phyloP scores from a whole-genome alignment of 139 green algal species.

The Bryopsis sp. region DNA sequence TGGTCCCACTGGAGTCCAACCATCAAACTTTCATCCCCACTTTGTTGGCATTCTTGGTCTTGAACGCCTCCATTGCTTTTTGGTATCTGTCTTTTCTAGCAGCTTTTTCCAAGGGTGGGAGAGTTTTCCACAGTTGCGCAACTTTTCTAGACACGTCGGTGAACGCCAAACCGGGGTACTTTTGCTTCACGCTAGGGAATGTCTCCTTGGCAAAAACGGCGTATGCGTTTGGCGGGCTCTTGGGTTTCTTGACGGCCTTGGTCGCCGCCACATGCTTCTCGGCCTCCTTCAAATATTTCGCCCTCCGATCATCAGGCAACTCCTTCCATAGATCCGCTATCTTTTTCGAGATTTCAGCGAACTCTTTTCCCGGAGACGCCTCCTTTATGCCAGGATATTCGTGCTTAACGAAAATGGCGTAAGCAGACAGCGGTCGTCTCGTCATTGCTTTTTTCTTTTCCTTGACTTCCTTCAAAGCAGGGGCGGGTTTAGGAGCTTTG shows the following conservation, averaged over 20 bases:
- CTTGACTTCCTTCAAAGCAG: no score
- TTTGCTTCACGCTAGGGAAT: background rate
- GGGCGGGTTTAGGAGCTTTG: no score
- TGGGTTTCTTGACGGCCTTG: background rate
- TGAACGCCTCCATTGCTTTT: background rate
- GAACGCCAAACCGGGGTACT: background rate
- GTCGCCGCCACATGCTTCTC: background rate
- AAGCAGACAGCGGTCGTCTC: background rate
- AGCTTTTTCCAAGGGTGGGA: background rate
- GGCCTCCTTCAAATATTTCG: background rate
- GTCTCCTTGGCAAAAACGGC: background rate
- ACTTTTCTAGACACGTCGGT: background rate
- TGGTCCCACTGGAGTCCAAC: no score
- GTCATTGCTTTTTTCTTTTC: no score
- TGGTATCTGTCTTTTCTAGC: background rate
- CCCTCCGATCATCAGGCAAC: background rate
- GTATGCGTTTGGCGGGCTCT: background rate
- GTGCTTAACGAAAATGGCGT: background rate
- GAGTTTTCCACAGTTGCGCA: background rate
- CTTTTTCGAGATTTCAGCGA: background rate
- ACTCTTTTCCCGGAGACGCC: background rate
- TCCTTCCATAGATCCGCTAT: background rate
- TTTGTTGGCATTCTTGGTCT: no score
- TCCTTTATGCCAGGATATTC: background rate
- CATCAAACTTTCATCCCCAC: no score